Conservation (phyloP, 768 basidiomycete species). For the Calocybe indica region DNA sequence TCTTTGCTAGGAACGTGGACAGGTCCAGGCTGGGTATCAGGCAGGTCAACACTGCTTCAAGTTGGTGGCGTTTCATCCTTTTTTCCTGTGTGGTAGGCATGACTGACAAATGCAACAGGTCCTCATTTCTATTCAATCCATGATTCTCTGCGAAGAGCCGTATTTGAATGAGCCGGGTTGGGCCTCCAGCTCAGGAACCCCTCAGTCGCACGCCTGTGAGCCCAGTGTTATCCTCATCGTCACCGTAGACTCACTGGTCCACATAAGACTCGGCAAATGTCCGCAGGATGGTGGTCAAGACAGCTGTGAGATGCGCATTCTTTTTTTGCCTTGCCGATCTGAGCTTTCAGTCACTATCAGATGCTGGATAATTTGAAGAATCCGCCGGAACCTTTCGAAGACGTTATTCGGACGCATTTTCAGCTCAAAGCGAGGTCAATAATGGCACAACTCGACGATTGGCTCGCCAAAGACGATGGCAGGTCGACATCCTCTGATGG, state of each 20-base stretch:
- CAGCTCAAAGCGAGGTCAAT: constrained; percentile 75
- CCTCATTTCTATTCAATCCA: constrained; percentile 91
- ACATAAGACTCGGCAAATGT: constrained; percentile 82
- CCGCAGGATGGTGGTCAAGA: constrained; percentile 85
- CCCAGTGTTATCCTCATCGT: constrained; percentile 3
- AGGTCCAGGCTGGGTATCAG: constrained; percentile 91
- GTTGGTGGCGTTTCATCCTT: constrained; percentile 7
- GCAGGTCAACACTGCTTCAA: constrained; percentile 86
- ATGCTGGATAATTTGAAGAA: constrained; percentile 82
- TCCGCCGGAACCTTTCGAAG: constrained; percentile 80
- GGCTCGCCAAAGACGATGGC: constrained; percentile 75
- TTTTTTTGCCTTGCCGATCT: not conserved
- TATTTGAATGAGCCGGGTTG: constrained; percentile 92
- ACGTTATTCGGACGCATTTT: constrained; percentile 89
- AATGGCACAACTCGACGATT: constrained; percentile 68
- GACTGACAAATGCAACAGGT: constrained; percentile 65
- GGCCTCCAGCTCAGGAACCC: constrained; percentile 66
- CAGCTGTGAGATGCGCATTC: constrained; percentile 51
- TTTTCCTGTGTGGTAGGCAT: not conserved
- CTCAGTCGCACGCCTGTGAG: constrained; percentile 74
- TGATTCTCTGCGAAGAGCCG: constrained; percentile 93
- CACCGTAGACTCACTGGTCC: not conserved
- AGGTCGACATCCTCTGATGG: constrained; percentile 51
- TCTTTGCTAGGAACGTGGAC: constrained; percentile 89
- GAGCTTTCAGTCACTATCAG: constrained; percentile 27